Conservation (phyloP, 2,329 filamentous ascomycete species). For the Xylariaceae sp. region DNA sequence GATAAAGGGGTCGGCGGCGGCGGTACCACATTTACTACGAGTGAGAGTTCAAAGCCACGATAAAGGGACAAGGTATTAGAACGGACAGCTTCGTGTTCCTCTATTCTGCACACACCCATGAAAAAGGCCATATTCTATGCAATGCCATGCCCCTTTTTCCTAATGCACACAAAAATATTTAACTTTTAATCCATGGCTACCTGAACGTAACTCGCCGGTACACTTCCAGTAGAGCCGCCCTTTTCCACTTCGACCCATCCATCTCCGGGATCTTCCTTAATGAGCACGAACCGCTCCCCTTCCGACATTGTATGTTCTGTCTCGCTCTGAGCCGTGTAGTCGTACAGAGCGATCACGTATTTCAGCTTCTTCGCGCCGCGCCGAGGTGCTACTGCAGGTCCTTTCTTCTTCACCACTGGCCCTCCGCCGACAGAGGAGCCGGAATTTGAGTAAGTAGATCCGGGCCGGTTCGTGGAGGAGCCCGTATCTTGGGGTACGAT, state of each 20-base stretch:
- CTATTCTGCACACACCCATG: neutral
- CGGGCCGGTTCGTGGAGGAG: constrained; percentile 52
- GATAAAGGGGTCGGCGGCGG: neutral
- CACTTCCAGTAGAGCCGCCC: constrained; percentile 78
- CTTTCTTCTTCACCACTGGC: constrained; percentile 69
- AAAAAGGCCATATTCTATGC: constrained; percentile 9
- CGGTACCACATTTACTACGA: too few species aligned
- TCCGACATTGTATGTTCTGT: constrained; percentile 86
- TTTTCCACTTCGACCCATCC: constrained; percentile 97
- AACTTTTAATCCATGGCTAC: constrained; percentile 35
- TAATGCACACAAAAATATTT: constrained; percentile 1
- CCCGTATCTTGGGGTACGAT: constrained; percentile 44
- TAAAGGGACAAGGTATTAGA: too few species aligned
- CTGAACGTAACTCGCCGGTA: constrained; percentile 91
- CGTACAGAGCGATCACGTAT: constrained; percentile 90
- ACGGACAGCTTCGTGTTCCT: neutral
- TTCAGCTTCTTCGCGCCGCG: constrained; percentile 90
- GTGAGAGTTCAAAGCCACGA: too few species aligned
- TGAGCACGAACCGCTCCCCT: constrained; percentile 86
- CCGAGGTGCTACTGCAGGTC: constrained; percentile 84
- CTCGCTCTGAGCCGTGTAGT: constrained; percentile 81
- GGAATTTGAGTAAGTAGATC: constrained; percentile 75
- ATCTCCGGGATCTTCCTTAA: constrained; percentile 84
- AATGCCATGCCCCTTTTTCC: constrained; percentile 6
- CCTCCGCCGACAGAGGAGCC: constrained; percentile 57